These are phyloP conservation scores for Pneumocystis canis DNA, from an alignment of 1,139 yeast genomes.

Conservation along the genomic window DNA sequence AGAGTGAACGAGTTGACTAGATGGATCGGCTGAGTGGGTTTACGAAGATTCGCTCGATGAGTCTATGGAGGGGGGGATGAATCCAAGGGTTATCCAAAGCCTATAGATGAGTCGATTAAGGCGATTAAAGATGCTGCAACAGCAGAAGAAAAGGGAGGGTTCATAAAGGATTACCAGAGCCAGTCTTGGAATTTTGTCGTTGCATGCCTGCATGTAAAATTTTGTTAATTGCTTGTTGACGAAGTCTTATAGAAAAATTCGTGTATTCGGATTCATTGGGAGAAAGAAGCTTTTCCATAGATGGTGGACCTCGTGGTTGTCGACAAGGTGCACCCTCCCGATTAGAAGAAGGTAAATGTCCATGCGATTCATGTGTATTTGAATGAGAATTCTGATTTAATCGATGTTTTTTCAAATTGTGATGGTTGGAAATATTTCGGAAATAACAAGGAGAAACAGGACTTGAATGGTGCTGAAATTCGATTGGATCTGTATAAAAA, in stretches of 20 bases:
- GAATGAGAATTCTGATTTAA: background rate
- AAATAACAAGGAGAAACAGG: background rate
- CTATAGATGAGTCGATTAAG: no score
- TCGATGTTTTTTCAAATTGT: background rate
- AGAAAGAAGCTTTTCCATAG: conserved; percentile 1
- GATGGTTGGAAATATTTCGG: background rate
- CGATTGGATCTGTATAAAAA: no score
- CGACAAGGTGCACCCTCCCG: background rate
- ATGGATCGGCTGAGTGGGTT: no score
- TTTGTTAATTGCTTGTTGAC: background rate
- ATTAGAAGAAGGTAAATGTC: background rate
- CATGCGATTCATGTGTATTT: background rate
- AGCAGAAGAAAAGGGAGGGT: background rate
- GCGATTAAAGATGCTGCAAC: no score
- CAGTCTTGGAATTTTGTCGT: no score
- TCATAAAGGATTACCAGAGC: background rate
- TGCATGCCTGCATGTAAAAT: background rate
- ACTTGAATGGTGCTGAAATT: background rate
- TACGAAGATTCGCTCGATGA: no score
- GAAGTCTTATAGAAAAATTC: background rate
- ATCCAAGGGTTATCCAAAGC: no score
- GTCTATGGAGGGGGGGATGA: no score
- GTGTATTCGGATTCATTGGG: background rate
- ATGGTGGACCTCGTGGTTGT: background rate
- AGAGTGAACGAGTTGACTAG: no score